Percentiles rank a stretch among this genome's conserved stretches.
These are phyloP conservation scores for Lagenidium sp. DNA, from an alignment of 352 stramenopile species.

Conservation along the genomic window DNA sequence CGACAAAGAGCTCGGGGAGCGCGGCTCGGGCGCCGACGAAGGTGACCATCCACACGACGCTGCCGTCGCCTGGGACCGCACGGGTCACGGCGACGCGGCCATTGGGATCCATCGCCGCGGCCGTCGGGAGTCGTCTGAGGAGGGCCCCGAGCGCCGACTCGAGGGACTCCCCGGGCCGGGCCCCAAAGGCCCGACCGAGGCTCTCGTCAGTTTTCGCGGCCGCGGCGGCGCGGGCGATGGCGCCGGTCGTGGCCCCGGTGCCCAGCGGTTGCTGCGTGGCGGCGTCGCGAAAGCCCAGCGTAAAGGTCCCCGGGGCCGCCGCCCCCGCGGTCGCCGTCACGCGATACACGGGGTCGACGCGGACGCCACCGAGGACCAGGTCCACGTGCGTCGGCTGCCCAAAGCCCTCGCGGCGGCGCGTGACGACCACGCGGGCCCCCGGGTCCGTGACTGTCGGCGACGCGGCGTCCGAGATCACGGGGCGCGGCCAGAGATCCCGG, in stretches of 20 bases:
- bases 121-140: too few relatives aligned
- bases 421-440: constrained; percentile 5
- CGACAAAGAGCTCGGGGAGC: constrained; percentile 16
- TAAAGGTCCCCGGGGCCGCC: constrained; percentile 13
- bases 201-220: too few relatives aligned
- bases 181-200: too few relatives aligned
- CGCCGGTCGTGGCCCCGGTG: too few relatives aligned
- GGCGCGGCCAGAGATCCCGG: constrained; percentile 3
- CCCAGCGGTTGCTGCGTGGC: not conserved
- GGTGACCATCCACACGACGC: constrained; percentile 18
- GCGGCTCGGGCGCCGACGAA: constrained; percentile 14
- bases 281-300: constrained; percentile 14
- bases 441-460: not conserved
- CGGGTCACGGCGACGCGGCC: too few relatives aligned
- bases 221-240: too few relatives aligned
- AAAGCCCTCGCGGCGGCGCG: constrained; percentile 12
- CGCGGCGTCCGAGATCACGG: constrained; percentile 7
- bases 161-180: too few relatives aligned
- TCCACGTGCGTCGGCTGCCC: constrained; percentile 19
- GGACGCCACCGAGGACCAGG: constrained; percentile 14
- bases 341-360: constrained; percentile 18
- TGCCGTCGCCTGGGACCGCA: not conserved
- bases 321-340: constrained; percentile 4
- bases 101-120: too few relatives aligned
- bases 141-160: too few relatives aligned